Base-by-base conservation (phyloP, 176 grass and related monocot genomes). In the Musa beccarii region DNA sequence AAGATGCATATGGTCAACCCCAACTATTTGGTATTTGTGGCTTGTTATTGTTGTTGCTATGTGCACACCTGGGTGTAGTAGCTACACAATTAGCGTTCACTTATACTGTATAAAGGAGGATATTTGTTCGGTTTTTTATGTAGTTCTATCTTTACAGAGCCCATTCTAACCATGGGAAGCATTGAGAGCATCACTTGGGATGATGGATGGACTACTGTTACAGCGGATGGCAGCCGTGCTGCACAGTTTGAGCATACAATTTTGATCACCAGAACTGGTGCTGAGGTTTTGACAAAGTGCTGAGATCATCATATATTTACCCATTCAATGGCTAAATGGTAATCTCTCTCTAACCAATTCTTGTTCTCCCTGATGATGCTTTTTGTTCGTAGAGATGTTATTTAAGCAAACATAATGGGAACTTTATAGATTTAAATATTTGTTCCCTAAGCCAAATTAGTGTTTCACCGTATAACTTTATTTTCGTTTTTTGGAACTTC, bases 211-310 rank as follows among this genome's bases (percentile, higher is more conserved):
- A 93, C 94, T 51, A 79, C 89, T 6, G 71, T 97, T 16, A 89
- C 90, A 66, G 85, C 90, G 19, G 90, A 97, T 53, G 90, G 93
- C 20, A 87, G 90, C 84, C 3, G 76, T 16, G 84, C 93, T 9
- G 90, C 90, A 53, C 93, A 93, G 79, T 93, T 90, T 51, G 93
- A 97, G 84, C 93, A 97, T 71, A 90, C 90, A 14, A 87, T 97
- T 53, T 73, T 97, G 7, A 87, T 97, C 54, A 97, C 90, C 23
- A 80, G 73, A 74, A 85, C 80, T 2, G 90, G 90, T 24, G 85
- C 90, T 9, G 90, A 97, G 72, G 83, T 97, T 74, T 86, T 97
- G 59, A 97, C 88, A 10, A 90, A 77, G 52, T 91, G 88, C 84
- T 89, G 83, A 67, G 49, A 43, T 51, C 68, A 51, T 70, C 11